Percentiles rank a stretch among this genome's conserved stretches.
phyloP scores from a whole-genome alignment of 1,139 yeast genomes.

The Yamadazyma atlantica region DNA sequence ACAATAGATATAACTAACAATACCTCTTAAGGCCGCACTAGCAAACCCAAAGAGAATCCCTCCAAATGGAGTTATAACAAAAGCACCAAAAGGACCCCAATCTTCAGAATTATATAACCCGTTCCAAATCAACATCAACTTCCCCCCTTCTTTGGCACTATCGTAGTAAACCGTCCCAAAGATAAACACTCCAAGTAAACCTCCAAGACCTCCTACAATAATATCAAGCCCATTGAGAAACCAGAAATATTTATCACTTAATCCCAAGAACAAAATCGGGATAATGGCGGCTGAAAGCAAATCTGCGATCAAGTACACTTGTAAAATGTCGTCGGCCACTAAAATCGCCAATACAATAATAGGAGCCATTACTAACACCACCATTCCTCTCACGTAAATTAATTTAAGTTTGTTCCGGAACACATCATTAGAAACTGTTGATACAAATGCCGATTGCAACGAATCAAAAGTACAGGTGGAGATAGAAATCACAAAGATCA shows the following conservation, averaged over 20 bases:
- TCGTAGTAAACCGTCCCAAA: conserved; percentile 81
- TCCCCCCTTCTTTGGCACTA: conserved; percentile 75
- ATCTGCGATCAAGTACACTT: conserved; percentile 88
- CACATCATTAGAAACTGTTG: conserved; percentile 84
- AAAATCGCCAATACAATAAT: conserved; percentile 79
- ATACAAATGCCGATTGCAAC: conserved; percentile 83
- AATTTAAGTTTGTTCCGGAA: conserved; percentile 77
- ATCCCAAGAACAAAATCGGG: conserved; percentile 82
- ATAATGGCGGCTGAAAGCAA: conserved; percentile 82
- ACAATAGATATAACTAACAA: conserved; percentile 34
- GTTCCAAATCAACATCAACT: conserved; percentile 64
- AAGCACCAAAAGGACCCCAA: conserved; percentile 96
- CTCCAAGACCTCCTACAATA: conserved; percentile 81
- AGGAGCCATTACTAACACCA: conserved; percentile 76
- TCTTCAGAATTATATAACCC: conserved; percentile 77
- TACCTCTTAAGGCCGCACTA: conserved; percentile 53
- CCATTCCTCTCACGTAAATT: conserved; percentile 68
- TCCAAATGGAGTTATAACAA: conserved; percentile 86
- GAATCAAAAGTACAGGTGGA: conserved; percentile 92
- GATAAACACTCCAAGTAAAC: conserved; percentile 73
- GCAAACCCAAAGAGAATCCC: conserved; percentile 61
- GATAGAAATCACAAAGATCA: conserved; percentile 69
- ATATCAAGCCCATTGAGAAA: conserved; percentile 80
- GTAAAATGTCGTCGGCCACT: conserved; percentile 78
- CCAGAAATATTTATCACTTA: conserved; percentile 60